These are phyloP conservation scores for Yarrowia bubula DNA, from an alignment of 805 yeast genomes.

Conservation along the genomic window DNA sequence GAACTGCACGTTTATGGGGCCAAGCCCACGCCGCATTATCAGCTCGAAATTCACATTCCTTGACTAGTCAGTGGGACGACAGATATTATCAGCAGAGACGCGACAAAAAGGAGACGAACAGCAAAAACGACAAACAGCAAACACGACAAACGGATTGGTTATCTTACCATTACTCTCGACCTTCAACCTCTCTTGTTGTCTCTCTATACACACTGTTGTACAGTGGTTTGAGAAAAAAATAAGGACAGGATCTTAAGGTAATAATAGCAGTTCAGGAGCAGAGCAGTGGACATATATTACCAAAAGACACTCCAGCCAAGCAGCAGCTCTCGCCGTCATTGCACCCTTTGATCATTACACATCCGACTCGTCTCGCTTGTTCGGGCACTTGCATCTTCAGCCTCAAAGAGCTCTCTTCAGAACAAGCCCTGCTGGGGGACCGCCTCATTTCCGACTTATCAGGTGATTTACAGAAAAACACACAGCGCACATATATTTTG, in stretches of 20 bases:
- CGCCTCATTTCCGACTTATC: no score
- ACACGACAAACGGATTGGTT: no score
- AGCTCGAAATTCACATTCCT: not conserved
- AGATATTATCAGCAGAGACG: not conserved
- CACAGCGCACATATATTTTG: no score
- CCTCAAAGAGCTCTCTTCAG: not conserved
- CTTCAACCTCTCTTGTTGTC: no score
- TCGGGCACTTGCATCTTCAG: not conserved
- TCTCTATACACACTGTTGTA: not conserved
- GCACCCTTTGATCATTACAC: not conserved
- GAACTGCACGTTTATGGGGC: conserved; percentile 13
- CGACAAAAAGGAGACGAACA: no score
- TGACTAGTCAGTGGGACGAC: no score
- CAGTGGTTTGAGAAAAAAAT: not conserved
- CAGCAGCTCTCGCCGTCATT: not conserved
- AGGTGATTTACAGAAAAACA: no score
- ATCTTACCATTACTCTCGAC: no score
- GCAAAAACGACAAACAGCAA: no score
- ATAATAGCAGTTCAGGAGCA: not conserved
- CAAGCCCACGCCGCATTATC: not conserved
- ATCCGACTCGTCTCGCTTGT: not conserved
- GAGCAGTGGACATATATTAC: not conserved
- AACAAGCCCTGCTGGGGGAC: not conserved
- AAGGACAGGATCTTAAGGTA: no score
- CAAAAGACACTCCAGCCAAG: not conserved